Conservation (phyloP, 2,329 filamentous ascomycete species). For the Trichophyton benhamiae region DNA sequence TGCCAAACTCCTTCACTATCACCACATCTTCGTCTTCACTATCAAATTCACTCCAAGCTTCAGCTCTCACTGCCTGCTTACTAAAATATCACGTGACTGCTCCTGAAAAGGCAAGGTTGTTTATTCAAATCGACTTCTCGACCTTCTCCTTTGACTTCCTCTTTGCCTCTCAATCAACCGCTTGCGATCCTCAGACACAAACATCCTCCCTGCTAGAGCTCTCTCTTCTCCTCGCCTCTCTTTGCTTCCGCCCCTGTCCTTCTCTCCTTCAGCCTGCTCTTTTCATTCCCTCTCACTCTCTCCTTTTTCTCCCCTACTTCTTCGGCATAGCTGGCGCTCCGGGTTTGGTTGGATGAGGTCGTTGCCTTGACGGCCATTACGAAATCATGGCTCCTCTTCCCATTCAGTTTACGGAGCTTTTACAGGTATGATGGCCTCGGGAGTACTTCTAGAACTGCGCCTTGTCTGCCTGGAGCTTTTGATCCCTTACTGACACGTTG, state of each 20-base stretch:
- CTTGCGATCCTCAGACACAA: not conserved
- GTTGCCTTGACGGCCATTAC: slow-evolving; percentile 25
- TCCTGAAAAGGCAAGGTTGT: slow-evolving; percentile 33
- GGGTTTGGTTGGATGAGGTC: slow-evolving; percentile 29
- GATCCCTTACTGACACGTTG: not conserved
- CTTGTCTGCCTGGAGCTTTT: too few species aligned
- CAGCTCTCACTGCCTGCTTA: not conserved
- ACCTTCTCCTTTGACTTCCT: slow-evolving; percentile 12
- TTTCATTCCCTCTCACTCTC: not conserved
- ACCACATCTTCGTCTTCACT: not conserved
- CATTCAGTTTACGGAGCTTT: slow-evolving; percentile 86
- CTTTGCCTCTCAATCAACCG: not conserved
- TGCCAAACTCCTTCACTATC: not conserved
- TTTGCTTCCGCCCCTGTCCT: slow-evolving; percentile 14
- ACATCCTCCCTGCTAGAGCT: slow-evolving; percentile 3
- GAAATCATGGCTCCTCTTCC: slow-evolving; percentile 54
- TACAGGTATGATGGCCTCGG: slow-evolving; percentile 47
- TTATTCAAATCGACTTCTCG: slow-evolving; percentile 20
- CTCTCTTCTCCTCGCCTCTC: slow-evolving; percentile 12
- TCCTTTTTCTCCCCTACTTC: slow-evolving; percentile 13
- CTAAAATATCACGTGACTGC: slow-evolving; percentile 8
- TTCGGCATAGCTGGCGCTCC: slow-evolving; percentile 25
- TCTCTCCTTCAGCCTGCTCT: not conserved
- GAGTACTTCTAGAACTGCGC: not conserved
- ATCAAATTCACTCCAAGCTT: not conserved